Evolutionary conservation across 441 rosid genomes (phyloP), one percentile per base, ranked within the genome.

Genomic region (Manihot esculenta): DNA sequence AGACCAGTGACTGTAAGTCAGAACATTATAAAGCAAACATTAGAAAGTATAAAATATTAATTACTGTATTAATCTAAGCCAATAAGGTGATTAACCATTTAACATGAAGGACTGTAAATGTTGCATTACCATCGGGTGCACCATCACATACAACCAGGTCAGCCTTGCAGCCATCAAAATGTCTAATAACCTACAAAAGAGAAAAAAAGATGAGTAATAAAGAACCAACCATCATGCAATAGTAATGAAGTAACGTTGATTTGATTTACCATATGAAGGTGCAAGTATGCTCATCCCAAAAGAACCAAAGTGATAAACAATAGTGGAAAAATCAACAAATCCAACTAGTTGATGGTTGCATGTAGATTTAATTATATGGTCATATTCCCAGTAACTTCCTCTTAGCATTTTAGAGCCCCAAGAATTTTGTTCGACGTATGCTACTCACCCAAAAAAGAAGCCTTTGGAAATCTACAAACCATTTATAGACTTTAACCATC

Each of bases 121-220:
- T 53, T 41, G 61, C 38, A 76, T 81, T 89, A 95, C 98, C 97
- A 85, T 95, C 98, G 66, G 99, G 99, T 76, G 99, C 99, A 62
- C 98, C 97, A 69, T 93, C 99, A 44, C 99, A 95, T 45, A 95
- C 99, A 80, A 93, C 99, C 68, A 95, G 88, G 78, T 95, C 98
- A 76, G 99, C 98, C 74, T 91, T 93, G 82, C 97, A 89, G 71
- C 98, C 99, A 73, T 89, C 98, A 74, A 93, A 95, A 78, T 95
- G 98, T 80, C 93, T 85, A 72, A 91, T 95, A 69, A 95, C 99
- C 98, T 95, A 82, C 45, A 76, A 70, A 74, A 54, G 21, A 53
- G 68, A 60, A 33, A 0, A 33, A 7, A 33, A 60, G 13, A 50
- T 38, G 24, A 64, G 35, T 27, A 70, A 38, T 18, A 50, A 66